A percentile compares a stretch with the other conserved stretches of the same genome.
Conservation (phyloP, 768 basidiomycete species). For the Kwoniella europaea region DNA sequence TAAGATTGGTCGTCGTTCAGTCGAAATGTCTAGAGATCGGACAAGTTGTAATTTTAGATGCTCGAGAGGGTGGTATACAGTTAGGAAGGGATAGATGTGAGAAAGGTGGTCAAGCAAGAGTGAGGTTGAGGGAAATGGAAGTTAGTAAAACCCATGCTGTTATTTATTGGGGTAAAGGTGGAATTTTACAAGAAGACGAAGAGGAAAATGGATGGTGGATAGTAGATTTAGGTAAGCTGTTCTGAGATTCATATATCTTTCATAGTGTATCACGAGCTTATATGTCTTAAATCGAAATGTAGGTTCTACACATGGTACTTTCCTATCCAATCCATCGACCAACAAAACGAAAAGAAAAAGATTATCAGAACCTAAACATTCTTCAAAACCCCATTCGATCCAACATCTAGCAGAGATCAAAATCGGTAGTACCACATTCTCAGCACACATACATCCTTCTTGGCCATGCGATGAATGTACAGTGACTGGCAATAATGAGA, state of each 20-base stretch:
- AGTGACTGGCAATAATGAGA: constrained; percentile 33
- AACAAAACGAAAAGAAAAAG: constrained; percentile 23
- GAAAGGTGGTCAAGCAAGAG: constrained; percentile 33
- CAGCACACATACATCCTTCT: constrained; percentile 47
- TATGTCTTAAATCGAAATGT: neutral
- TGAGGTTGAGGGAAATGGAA: constrained; percentile 52
- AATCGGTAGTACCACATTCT: constrained; percentile 47
- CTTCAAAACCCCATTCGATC: constrained; percentile 42
- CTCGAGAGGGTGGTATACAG: constrained; percentile 45
- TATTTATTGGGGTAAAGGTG: constrained; percentile 42
- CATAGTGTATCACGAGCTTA: neutral
- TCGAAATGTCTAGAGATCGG: constrained; percentile 27
- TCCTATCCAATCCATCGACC: constrained; percentile 15
- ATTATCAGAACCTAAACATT: constrained; percentile 42
- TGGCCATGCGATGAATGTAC: constrained; percentile 55
- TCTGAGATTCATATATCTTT: neutral
- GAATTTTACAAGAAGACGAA: constrained; percentile 15
- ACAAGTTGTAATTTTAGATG: constrained; percentile 46
- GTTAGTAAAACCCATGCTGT: constrained; percentile 55
- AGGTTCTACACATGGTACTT: constrained; percentile 57
- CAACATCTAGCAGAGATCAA: constrained; percentile 36
- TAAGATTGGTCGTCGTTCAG: constrained; percentile 43
- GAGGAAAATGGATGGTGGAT: constrained; percentile 50
- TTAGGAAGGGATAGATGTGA: constrained; percentile 51
- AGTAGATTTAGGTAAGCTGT: constrained; percentile 53